Evolutionary conservation across 2,329 filamentous ascomycete genomes (phyloP).

Genomic region (Talaromyces rugulosus): DNA sequence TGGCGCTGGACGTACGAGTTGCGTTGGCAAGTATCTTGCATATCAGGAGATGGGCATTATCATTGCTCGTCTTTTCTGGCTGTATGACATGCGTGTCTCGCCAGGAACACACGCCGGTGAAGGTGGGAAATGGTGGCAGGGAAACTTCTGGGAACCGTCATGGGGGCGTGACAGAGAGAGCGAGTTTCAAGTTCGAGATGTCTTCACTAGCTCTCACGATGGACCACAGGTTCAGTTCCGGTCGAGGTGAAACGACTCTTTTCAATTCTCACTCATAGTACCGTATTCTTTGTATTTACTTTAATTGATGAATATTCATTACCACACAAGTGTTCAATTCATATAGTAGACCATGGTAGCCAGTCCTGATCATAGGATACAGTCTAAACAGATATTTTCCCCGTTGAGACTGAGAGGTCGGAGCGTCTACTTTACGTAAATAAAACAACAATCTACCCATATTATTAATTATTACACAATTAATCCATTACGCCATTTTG

Average conservation of each 20-base stretch:
- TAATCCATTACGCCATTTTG: too few species aligned
- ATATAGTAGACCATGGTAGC: too few species aligned
- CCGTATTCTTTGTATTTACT: background rate
- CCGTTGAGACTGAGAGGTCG: too few species aligned
- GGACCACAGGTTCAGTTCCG: constrained; percentile 1
- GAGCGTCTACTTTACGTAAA: background rate
- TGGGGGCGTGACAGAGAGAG: background rate
- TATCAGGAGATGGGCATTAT: constrained; percentile 2
- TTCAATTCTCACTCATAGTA: background rate
- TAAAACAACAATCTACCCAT: background rate
- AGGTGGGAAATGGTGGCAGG: background rate
- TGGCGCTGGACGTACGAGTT: constrained; percentile 15
- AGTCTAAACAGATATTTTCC: background rate
- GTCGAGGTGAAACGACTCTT: background rate
- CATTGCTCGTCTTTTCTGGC: background rate
- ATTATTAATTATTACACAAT: background rate
- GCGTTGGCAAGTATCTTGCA: constrained; percentile 16
- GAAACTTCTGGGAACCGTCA: background rate
- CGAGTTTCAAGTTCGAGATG: background rate
- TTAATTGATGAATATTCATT: background rate
- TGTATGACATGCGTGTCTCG: background rate
- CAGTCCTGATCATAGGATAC: background rate
- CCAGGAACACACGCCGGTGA: background rate
- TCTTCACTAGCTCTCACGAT: background rate
- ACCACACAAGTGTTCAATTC: too few species aligned